Conservation (phyloP, 2,329 filamentous ascomycete genomes). For the Graphiopsis chlorocephala region DNA sequence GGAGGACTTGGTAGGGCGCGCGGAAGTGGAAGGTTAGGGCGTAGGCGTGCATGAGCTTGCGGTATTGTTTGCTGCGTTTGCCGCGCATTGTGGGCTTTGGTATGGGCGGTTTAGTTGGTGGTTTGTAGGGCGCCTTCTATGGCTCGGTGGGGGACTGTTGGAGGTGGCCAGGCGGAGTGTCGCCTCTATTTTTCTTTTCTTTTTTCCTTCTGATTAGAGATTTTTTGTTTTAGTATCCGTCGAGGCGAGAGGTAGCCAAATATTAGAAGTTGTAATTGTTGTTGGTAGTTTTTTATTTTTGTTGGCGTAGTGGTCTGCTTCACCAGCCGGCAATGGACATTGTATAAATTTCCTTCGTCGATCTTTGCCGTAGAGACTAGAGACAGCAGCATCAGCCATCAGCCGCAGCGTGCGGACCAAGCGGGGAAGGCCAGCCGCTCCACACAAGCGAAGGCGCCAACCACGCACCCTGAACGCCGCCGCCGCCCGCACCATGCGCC, state of each 20-base stretch:
- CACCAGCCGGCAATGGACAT: not conserved
- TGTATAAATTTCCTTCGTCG: not conserved
- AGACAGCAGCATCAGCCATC: too few relatives aligned
- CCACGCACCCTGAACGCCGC: not conserved
- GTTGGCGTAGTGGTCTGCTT: not conserved
- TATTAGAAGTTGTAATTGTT: not conserved
- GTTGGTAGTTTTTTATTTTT: not conserved
- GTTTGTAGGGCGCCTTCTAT: not conserved
- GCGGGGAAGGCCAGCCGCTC: not conserved
- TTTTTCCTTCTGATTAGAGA: too few relatives aligned
- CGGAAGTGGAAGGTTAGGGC: conserved; percentile 84
- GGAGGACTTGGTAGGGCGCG: conserved; percentile 88
- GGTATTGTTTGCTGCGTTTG: conserved; percentile 70
- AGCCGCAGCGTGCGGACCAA: not conserved
- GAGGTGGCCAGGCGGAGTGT: not conserved
- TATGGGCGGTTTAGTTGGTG: not conserved
- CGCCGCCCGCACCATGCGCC: not conserved
- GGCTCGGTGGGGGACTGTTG: not conserved
- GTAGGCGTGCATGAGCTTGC: conserved; percentile 93
- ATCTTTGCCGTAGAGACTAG: not conserved
- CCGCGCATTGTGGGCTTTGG: conserved; percentile 57
- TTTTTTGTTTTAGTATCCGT: not conserved
- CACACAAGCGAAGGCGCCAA: not conserved
- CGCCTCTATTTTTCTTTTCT: too few relatives aligned
- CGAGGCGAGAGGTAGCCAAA: not conserved